A percentile compares a stretch with the other conserved stretches of the same genome.
phyloP scores from a whole-genome alignment of 2,329 filamentous ascomycete genomes.

The Aspergillus viridinutans region DNA sequence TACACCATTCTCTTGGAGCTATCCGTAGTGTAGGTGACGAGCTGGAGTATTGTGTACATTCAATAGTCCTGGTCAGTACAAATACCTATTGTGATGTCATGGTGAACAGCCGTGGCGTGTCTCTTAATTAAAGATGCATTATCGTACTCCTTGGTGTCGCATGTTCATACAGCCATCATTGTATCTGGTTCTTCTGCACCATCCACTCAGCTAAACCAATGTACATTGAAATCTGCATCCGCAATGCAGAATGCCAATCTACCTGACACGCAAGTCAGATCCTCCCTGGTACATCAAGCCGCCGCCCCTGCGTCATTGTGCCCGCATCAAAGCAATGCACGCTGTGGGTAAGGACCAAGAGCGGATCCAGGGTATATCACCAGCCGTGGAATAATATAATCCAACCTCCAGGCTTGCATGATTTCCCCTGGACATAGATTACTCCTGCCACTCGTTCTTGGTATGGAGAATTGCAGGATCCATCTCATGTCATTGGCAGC shows the following conservation, averaged over 20 bases:
- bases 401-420: not conserved
- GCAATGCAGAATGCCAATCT: not conserved
- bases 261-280: not conserved
- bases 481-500: not conserved
- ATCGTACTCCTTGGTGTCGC: no score
- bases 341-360: no score
- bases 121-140: not conserved
- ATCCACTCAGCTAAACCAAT: not conserved
- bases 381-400: not conserved
- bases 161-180: no score
- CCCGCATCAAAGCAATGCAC: not conserved
- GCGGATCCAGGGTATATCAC: not conserved
- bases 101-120: not conserved
- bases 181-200: no score
- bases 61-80: not conserved
- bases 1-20: not conserved
- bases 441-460: not conserved
- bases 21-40: not conserved
- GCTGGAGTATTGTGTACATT: no score
- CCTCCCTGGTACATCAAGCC: no score
- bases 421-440: not conserved
- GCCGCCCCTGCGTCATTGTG: not conserved
- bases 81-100: not conserved
- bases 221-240: not conserved
- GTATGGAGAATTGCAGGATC: not conserved